Evolutionary conservation across 176 grass and related monocot genomes (phyloP), one percentile per base, ranked within the genome.

Genomic region (Eragrostis curvula): DNA sequence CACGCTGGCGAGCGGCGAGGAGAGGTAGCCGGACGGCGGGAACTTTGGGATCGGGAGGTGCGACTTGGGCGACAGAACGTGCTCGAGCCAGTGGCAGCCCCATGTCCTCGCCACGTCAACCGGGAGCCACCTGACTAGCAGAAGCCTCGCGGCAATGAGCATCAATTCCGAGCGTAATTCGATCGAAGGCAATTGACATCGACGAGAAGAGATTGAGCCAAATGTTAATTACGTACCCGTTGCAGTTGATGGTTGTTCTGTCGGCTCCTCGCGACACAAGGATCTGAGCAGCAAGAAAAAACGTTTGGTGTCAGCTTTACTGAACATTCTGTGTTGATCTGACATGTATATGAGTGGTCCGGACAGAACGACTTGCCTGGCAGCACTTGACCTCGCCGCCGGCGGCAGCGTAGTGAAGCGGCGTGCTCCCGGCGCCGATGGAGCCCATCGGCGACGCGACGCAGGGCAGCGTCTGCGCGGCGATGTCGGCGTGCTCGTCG

Each of bases 361-460:
- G 2, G 20, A 0, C 0, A 20, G 10, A 11, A 24, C 4, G 27
- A 83, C 78, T 85, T 89, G 69, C 92, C 89, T 97, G 96, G 81
- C 96, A 98, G 85, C 93, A 95, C 81, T 85, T 93, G 68, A 95
- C 79, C 81, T 91, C 92, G 64, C 96, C 93, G 13, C 93, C 85
- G 5, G 71, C 84, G 13, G 96, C 96, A 1, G 96, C 96, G 80
- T 82, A 98, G 74, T 98, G 96, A 81, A 98, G 84, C 43, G 96
- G 84, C 53, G 92, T 93, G 84, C 96, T 95, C 44, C 92, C 88
- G 60, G 88, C 82, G 68, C 96, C 96, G 79, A 93, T 93, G 81
- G 96, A 75, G 2, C 79, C 79, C 79, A 81, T 86, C 11, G 96
- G 78, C 30, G 96, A 61, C 24, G 87, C 82, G 23, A 52, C 82